Evolutionary conservation across 352 stramenopile species (phyloP).

Genomic region (Phytophthora hibernalis): DNA sequence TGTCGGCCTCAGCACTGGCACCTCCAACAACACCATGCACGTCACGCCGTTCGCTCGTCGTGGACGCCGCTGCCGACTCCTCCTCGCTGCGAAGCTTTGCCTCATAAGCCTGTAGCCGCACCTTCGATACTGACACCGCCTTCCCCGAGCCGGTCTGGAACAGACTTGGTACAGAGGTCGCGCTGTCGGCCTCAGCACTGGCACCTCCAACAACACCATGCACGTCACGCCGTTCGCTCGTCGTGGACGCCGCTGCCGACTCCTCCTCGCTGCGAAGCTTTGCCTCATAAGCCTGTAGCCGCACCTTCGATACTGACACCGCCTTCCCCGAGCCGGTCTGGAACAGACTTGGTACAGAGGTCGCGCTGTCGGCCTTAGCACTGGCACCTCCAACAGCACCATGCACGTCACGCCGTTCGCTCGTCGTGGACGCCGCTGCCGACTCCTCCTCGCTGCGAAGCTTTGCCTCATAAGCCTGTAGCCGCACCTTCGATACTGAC

Average conservation of each 20-base stretch:
- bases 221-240: background rate
- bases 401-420: background rate
- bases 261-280: background rate
- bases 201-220: background rate
- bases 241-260: background rate
- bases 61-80: background rate
- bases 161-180: conserved; percentile 1
- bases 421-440: background rate
- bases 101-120: conserved; percentile 30
- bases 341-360: background rate
- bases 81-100: conserved; percentile 12
- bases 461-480: background rate
- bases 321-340: background rate
- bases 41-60: background rate
- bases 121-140: conserved; percentile 28
- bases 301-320: background rate
- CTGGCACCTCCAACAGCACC: background rate
- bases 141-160: conserved; percentile 35
- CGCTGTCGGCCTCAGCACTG: background rate
- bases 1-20: background rate
- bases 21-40: background rate
- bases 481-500: background rate
- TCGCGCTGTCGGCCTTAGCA: background rate
- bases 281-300: background rate
- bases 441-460: background rate